Base-by-base conservation (phyloP, 495 filamentous ascomycete species). In the Trichoderma asperelloides region DNA sequence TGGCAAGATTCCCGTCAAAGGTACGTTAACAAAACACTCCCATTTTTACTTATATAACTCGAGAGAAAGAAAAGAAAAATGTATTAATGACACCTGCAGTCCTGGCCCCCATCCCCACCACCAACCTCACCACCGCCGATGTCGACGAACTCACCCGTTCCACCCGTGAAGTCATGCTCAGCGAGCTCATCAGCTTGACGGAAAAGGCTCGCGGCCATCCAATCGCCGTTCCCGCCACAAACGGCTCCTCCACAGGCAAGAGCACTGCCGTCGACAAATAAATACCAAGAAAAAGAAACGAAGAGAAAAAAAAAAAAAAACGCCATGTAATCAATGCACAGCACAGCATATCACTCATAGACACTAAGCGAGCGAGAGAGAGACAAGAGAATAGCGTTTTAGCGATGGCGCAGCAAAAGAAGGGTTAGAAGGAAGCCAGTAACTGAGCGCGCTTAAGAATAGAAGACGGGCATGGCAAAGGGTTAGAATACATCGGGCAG, bases 91-190 rank as follows among this genome's bases (percentile, higher is more conserved):
- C 64, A 60, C 62, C 7, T 43, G 23, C 71, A 90, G 91, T 97
- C 25, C 81, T 98, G 40, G 86, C 91, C 70, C 92, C 95, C 2
- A 95, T 98, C 69, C 80, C 84, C 25, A 98, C 95, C n/a, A 82
- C 82, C 63, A 85, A 88, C 40, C 80, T 97, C 68, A 92, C 85
- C 25, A 41, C 88, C 27, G 88, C 85, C 49, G 94, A 98, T 75
- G 93, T 96, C 28, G 92, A 96, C 70, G 81, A 84, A 30, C 80
- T 98, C 40, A 84, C 88, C n/a, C 80, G 82, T 65, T 81, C 80
- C 12, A 91, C 88, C 3, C 84, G 89, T 45, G 88, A 92, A 18
- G 78, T 86, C 65, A 97, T 98, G 94, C 81, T 96, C 62, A 82
- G 82, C 68, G 92, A 89, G 70, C 78, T 96, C 28, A 75, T 89